phyloP scores from a whole-genome alignment of 139 green algal genomes.

The Pedinophyceae sp. region DNA sequence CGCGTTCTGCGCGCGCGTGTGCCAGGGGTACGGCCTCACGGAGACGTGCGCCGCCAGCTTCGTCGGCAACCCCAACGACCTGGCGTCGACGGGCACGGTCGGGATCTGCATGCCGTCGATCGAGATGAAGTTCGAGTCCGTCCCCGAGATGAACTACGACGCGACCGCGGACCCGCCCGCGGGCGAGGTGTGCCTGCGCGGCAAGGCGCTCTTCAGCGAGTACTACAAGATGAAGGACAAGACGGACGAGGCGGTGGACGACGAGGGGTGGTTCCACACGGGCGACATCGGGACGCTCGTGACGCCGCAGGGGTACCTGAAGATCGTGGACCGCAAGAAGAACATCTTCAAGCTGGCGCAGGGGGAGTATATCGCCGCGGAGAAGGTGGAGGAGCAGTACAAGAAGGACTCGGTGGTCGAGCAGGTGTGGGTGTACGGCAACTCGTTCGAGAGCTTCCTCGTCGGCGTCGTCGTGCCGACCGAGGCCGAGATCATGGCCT shows the following conservation, averaged over 20 bases:
- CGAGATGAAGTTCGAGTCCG: slow-evolving; percentile 62
- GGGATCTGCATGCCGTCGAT: slow-evolving; percentile 49
- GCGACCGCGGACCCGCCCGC: slow-evolving; percentile 53
- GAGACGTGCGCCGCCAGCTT: slow-evolving; percentile 75
- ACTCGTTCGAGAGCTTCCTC: slow-evolving; percentile 73
- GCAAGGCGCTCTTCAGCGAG: slow-evolving; percentile 61
- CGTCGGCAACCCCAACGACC: slow-evolving; percentile 9
- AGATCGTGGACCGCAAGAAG: slow-evolving; percentile 94
- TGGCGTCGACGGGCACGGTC: slow-evolving; percentile 57
- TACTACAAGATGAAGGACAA: slow-evolving; percentile 84
- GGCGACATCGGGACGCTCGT: slow-evolving; percentile 76
- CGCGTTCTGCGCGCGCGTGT: slow-evolving; percentile 27
- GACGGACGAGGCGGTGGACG: slow-evolving; percentile 67
- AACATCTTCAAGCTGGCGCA: slow-evolving; percentile 93
- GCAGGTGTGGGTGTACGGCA: slow-evolving; percentile 79
- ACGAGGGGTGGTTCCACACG: slow-evolving; percentile 90
- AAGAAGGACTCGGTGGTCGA: slow-evolving; percentile 64
- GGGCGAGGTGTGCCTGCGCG: slow-evolving; percentile 68
- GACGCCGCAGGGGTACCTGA: slow-evolving; percentile 21
- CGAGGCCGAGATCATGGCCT: slow-evolving; percentile 21
- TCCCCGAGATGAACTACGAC: slow-evolving; percentile 94
- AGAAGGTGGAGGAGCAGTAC: slow-evolving; percentile 85
- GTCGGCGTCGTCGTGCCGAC: slow-evolving; percentile 77
- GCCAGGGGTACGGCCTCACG: slow-evolving; percentile 80
- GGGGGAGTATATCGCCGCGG: slow-evolving; percentile 91